Evolutionary conservation across 306 rosid genomes (phyloP).

Genomic region (Vicia villosa): DNA sequence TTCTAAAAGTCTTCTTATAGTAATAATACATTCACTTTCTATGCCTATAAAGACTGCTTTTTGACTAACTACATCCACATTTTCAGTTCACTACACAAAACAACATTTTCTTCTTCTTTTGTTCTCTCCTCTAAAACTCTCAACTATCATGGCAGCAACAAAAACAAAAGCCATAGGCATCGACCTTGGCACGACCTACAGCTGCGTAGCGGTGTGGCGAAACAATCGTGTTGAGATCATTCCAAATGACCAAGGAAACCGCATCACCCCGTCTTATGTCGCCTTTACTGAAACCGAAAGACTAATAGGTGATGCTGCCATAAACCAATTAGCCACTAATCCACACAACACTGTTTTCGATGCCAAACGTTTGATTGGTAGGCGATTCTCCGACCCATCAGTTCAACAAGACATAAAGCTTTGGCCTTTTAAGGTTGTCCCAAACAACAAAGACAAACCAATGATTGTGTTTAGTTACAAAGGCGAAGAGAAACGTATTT

Average conservation of each 20-base stretch:
- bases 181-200: slow-evolving; percentile 51
- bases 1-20: background rate
- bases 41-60: background rate
- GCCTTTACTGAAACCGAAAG: slow-evolving; percentile 44
- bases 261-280: slow-evolving; percentile 44
- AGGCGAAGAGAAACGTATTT: slow-evolving; percentile 36
- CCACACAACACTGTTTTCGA: slow-evolving; percentile 45
- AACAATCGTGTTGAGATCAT: slow-evolving; percentile 46
- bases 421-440: slow-evolving; percentile 49
- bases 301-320: slow-evolving; percentile 41
- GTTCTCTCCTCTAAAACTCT: background rate
- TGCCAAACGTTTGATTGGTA: slow-evolving; percentile 46
- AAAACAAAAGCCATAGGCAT: slow-evolving; percentile 47
- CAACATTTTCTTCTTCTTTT: background rate
- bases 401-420: slow-evolving; percentile 39
- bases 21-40: background rate
- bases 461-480: slow-evolving; percentile 35
- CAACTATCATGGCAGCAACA: slow-evolving; percentile 32
- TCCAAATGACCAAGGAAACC: slow-evolving; percentile 50
- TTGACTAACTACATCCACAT: background rate
- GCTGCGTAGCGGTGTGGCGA: slow-evolving; percentile 49
- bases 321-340: slow-evolving; percentile 33
- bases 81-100: background rate
- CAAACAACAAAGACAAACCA: slow-evolving; percentile 34
- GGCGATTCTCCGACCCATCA: slow-evolving; percentile 34